Conservation (phyloP, 2,329 filamentous ascomycete genomes). For the Beauveria sp. region DNA sequence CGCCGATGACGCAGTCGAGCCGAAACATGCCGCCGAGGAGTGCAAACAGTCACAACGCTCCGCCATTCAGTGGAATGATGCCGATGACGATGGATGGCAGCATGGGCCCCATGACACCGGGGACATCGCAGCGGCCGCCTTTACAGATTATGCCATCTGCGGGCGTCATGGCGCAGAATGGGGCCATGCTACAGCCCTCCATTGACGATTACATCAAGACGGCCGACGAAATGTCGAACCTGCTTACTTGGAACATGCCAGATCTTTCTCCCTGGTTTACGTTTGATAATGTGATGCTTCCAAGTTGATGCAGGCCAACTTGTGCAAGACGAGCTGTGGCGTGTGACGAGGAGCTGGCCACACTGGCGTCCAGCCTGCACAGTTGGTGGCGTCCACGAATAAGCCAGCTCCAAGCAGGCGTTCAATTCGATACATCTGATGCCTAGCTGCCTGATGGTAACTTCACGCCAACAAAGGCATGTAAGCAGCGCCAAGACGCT, state of each 20-base stretch:
- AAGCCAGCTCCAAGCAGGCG: neutral
- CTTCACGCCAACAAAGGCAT: neutral
- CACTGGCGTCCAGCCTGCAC: neutral
- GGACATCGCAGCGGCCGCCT: slow-evolving; percentile 8
- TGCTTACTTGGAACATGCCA: slow-evolving; percentile 18
- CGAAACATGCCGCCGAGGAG: slow-evolving; percentile 3
- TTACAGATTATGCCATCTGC: slow-evolving; percentile 13
- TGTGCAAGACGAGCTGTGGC: neutral
- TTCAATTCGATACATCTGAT: neutral
- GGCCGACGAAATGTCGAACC: slow-evolving; percentile 20
- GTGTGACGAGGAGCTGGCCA: neutral
- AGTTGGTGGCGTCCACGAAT: neutral
- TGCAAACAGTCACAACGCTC: neutral
- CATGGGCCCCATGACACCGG: slow-evolving; percentile 3
- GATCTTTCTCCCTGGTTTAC: slow-evolving; percentile 15
- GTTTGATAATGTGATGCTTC: slow-evolving; percentile 7
- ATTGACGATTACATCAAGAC: slow-evolving; percentile 19
- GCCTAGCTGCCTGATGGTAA: neutral
- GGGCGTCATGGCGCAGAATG: slow-evolving; percentile 13
- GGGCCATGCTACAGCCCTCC: slow-evolving; percentile 14
- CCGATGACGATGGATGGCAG: slow-evolving; percentile 5
- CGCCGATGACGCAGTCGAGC: slow-evolving; percentile 14
- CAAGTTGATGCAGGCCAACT: neutral
- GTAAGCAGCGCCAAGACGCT: slow-evolving; percentile 8
- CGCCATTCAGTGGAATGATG: slow-evolving; percentile 9